Conservation (phyloP, 495 filamentous ascomycete species). For the Polyplosphaeria fusca region DNA sequence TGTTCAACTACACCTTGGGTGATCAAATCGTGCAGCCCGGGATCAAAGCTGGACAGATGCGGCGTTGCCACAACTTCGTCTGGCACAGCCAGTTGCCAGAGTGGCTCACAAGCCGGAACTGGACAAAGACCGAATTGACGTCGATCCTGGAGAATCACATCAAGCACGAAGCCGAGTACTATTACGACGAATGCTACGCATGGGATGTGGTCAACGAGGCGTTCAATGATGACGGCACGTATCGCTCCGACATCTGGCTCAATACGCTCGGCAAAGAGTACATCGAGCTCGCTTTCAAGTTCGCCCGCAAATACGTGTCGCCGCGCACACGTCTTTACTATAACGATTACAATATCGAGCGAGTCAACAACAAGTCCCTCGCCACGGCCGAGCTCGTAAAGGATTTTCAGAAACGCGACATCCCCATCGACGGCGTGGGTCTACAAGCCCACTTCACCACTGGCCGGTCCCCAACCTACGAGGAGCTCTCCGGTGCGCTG, state of each 20-base stretch:
- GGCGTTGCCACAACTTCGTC: constrained; percentile 42
- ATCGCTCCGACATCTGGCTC: constrained; percentile 31
- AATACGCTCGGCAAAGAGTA: constrained; percentile 37
- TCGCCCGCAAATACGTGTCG: constrained; percentile 42
- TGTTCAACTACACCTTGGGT: constrained; percentile 39
- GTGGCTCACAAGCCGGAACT: constrained; percentile 36
- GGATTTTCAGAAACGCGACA: constrained; percentile 47
- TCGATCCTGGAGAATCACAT: constrained; percentile 39
- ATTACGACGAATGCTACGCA: constrained; percentile 37
- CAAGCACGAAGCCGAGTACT: constrained; percentile 34
- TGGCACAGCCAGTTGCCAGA: constrained; percentile 40
- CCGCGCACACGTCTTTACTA: constrained; percentile 58
- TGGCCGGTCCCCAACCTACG: constrained; percentile 47
- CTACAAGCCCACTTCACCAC: constrained; percentile 59
- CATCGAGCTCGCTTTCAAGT: constrained; percentile 38
- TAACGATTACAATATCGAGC: constrained; percentile 68
- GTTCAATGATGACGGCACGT: constrained; percentile 38
- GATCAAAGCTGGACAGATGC: constrained; percentile 25
- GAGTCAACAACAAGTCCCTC: constrained; percentile 50
- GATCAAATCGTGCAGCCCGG: constrained; percentile 34
- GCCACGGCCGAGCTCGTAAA: constrained; percentile 48
- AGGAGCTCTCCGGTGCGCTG: constrained; percentile 43
- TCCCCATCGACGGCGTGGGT: constrained; percentile 60
- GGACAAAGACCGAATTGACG: constrained; percentile 33
- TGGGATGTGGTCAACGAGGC: constrained; percentile 47